Evolutionary conservation across 495 filamentous ascomycete species (phyloP).

Genomic region (Evansstolkia leycettana): DNA sequence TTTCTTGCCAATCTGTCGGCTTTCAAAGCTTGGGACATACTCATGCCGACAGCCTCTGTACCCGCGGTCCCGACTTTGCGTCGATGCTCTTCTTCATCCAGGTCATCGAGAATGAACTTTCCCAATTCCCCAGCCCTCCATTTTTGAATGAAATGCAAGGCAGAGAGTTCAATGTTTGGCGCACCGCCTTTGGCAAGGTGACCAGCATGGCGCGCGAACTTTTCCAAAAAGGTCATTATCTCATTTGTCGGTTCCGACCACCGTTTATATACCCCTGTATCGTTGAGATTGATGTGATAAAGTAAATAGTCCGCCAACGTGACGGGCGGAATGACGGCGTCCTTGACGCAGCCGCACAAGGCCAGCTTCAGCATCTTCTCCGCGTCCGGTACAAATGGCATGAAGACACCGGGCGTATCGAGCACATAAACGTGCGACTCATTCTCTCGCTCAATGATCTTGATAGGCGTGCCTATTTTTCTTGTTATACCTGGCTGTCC

Average conservation of each 20-base stretch:
- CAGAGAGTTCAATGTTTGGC: constrained; percentile 59
- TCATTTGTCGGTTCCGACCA: constrained; percentile 75
- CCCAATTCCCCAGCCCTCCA: constrained; percentile 73
- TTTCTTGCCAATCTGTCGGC: constrained; percentile 24
- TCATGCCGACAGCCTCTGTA: constrained; percentile 22
- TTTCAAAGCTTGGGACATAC: constrained; percentile 32
- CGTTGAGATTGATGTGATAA: constrained; percentile 60
- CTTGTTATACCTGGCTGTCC: constrained; percentile 81
- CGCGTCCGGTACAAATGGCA: constrained; percentile 74
- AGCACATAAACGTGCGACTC: constrained; percentile 50
- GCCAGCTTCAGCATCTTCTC: constrained; percentile 89
- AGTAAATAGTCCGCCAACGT: constrained; percentile 83
- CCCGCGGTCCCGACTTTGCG: constrained; percentile 27
- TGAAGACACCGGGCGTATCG: constrained; percentile 78
- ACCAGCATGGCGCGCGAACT: constrained; percentile 59
- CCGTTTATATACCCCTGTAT: constrained; percentile 45
- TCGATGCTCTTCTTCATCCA: constrained; percentile 43
- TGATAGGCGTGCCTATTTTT: constrained; percentile 71
- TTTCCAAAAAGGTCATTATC: constrained; percentile 51
- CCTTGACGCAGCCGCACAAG: constrained; percentile 82
- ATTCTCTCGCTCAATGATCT: constrained; percentile 51
- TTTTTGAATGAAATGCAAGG: constrained; percentile 72
- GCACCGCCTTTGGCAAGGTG: constrained; percentile 63
- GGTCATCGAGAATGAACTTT: constrained; percentile 66
- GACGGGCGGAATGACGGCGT: constrained; percentile 61